Evolutionary conservation across 2,329 filamentous ascomycete species (phyloP).

Genomic region (Calonectria honghensis): DNA sequence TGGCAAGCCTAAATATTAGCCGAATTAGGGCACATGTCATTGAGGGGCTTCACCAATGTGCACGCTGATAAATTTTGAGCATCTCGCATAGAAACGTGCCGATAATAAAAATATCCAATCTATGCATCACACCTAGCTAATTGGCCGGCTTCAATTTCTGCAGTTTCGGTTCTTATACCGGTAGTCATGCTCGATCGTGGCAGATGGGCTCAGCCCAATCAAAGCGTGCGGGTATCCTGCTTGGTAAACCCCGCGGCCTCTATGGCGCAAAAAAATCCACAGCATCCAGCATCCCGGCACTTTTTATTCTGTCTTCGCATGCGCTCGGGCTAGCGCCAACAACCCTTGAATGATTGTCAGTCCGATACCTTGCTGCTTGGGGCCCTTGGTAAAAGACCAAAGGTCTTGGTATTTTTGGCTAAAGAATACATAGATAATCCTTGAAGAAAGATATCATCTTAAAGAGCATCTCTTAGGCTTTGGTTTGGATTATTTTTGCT

Average conservation of each 20-base stretch:
- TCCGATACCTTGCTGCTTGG: too few relatives aligned
- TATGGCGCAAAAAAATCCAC: background rate
- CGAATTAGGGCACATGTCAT: background rate
- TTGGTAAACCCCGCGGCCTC: background rate
- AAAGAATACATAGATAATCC: too few relatives aligned
- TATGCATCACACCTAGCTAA: background rate
- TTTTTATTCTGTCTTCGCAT: background rate
- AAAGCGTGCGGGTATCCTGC: background rate
- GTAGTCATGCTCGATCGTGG: too few relatives aligned
- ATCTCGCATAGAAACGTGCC: background rate
- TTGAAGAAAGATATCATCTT: too few relatives aligned
- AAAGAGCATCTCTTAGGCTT: too few relatives aligned
- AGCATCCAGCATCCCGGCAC: accelerated
- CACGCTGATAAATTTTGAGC: too few relatives aligned
- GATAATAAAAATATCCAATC: background rate
- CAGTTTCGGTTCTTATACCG: background rate
- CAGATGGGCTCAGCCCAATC: too few relatives aligned
- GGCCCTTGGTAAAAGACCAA: too few relatives aligned
- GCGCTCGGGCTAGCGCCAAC: background rate
- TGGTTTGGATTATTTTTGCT: too few relatives aligned
- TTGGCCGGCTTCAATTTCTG: background rate
- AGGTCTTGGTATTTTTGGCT: too few relatives aligned
- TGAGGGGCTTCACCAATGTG: background rate
- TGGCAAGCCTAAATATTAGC: background rate
- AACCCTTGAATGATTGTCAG: too few relatives aligned